Evolutionary conservation across 176 grass and related monocot genomes (phyloP).

Genomic region (Aegilops bicornis): DNA sequence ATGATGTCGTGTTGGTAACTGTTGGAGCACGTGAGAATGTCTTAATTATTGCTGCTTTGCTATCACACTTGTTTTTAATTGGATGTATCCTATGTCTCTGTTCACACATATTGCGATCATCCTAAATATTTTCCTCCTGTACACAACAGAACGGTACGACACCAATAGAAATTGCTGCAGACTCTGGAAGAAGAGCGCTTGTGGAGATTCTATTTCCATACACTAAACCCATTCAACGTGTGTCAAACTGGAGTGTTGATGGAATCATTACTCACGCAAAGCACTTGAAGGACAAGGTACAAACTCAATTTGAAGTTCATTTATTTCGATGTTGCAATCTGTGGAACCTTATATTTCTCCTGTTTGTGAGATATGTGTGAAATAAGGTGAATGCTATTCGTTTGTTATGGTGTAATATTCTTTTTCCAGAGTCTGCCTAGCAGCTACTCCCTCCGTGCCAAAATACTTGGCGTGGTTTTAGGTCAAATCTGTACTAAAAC

Average conservation of each 20-base stretch:
- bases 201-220: conserved; percentile 38
- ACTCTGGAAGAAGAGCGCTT: conserved; percentile 30
- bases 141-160: neutral
- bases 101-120: neutral
- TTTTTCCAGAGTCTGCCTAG: neutral
- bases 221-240: conserved; percentile 21
- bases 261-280: conserved; percentile 32
- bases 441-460: neutral
- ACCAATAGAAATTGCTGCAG: conserved; percentile 38
- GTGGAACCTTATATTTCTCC: neutral
- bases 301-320: neutral
- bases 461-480: too few species aligned
- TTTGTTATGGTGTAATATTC: neutral
- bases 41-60: neutral
- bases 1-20: neutral
- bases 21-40: neutral
- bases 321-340: neutral
- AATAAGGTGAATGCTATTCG: neutral
- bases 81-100: neutral
- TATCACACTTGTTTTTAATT: neutral
- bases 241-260: conserved; percentile 42
- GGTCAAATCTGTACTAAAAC: too few species aligned
- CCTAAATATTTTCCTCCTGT: neutral
- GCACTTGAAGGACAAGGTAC: neutral
- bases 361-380: neutral